Evolutionary conservation across 108 stramenopile genomes (phyloP), one percentile per base, ranked within the genome.

Genomic region (Nitzschia sp.): DNA sequence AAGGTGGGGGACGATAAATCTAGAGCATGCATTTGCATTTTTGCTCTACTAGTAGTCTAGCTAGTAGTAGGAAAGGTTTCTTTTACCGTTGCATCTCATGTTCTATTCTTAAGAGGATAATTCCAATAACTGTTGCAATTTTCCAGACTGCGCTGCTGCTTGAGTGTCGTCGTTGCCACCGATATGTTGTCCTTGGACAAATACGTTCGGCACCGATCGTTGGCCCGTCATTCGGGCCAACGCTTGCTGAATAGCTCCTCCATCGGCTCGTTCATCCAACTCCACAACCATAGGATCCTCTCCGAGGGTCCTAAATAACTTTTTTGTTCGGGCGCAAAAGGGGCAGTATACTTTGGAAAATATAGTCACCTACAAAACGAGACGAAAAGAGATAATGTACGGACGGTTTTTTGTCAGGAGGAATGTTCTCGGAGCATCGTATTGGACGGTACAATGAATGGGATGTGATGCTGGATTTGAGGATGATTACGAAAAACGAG

Each of bases 341-440:
- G 85, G 83, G 48, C 92, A 93, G 69, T 80, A 89, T 5, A 83
- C 60, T 64, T 89, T 90, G 52, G 86, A 85, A 58, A 85, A 89
- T 25, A 82, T 44, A 17, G 72, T 68, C 16, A 80, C 73, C 71
- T 79, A 38, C 30, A 48, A 31, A 31, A 53, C 5, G 19, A 53
- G 21, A 35, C 23, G 33, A 19, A 19, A 41, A 31, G 28, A 32
- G 1, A 33, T 9, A 36, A 36, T n/a, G n/a, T n/a, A 1, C 15
- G 13, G 17, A 17, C 22, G 13, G 25, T 15, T 1, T 15, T 27
- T 15, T 23, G 25, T 22, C 53, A 54, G 25, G 22, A 6, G 19
- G 25, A 26, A 54, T 3, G 23, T 1, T 15, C 27, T 22, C 2
- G 41, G 41, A 44, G 41, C 41, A 44, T 44, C 41, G n/a, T n/a